phyloP scores from a whole-genome alignment of 352 stramenopile species.

The Phytopythium sindhum region DNA sequence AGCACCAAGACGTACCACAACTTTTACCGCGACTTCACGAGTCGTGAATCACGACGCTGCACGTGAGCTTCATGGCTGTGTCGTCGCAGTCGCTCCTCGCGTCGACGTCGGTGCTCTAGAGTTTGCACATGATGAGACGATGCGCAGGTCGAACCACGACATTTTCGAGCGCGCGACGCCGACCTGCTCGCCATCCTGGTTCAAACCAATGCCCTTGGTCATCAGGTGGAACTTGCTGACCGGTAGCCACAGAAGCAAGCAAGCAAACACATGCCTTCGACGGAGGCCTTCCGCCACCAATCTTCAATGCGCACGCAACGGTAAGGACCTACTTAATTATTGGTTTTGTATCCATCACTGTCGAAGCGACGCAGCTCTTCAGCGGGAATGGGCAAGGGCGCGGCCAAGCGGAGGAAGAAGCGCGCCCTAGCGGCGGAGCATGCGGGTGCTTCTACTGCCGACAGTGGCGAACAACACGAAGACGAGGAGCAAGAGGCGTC shows the following conservation, averaged over 20 bases:
- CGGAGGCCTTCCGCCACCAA: no score
- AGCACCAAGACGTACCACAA: constrained; percentile 88
- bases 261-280: no score
- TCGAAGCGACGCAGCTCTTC: no score
- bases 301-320: no score
- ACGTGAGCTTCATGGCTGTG: constrained; percentile 76
- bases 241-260: no score
- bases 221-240: no score
- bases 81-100: constrained; percentile 33
- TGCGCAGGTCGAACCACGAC: constrained; percentile 62
- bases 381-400: neutral
- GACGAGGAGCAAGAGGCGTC: neutral
- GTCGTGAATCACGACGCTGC: constrained; percentile 70
- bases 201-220: no score
- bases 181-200: constrained; percentile 63
- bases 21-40: constrained; percentile 83
- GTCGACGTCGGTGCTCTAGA: constrained; percentile 72
- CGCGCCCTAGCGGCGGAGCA: neutral
- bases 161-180: constrained; percentile 46
- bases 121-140: constrained; percentile 81
- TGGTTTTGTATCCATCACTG: neutral
- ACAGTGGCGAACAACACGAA: neutral
- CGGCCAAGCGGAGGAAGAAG: constrained; percentile 1
- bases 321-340: no score
- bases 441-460: neutral